Evolutionary conservation across 305 asterid genomes (phyloP).

Genomic region (Rubia balearica): DNA sequence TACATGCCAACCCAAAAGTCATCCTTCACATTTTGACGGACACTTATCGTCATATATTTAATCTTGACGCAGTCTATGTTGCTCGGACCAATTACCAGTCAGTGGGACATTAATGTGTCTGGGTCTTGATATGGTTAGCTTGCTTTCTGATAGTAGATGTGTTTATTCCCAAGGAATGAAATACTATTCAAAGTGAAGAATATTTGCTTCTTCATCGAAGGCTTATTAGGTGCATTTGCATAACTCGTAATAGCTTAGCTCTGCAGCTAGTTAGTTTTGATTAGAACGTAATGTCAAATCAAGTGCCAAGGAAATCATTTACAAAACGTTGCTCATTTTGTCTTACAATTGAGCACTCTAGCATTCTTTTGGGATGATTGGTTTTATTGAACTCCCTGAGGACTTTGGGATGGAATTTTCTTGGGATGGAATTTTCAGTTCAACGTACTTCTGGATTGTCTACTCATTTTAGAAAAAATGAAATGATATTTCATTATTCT

Average conservation of each 20-base stretch:
- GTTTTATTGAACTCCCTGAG: neutral
- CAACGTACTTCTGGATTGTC: neutral
- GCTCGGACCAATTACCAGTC: neutral
- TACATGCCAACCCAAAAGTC: no score
- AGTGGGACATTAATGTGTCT: neutral
- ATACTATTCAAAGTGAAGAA: neutral
- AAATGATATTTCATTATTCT: neutral
- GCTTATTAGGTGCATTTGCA: neutral
- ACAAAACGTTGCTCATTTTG: neutral
- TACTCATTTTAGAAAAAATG: neutral
- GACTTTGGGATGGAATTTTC: no score
- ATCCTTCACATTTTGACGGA: no score
- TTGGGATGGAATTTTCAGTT: neutral
- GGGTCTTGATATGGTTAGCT: neutral
- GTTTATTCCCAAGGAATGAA: neutral
- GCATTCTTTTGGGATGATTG: no score
- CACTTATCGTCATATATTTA: neutral
- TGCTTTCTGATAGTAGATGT: neutral
- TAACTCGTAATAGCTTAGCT: neutral
- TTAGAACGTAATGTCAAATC: neutral
- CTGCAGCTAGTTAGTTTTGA: neutral
- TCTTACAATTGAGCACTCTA: neutral
- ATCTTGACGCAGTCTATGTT: neutral
- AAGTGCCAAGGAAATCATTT: neutral
- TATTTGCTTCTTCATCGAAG: neutral